A percentile compares a stretch with the other conserved stretches of the same genome.
phyloP scores from a whole-genome alignment of 768 basidiomycete genomes.

The Termitomyces heimii region DNA sequence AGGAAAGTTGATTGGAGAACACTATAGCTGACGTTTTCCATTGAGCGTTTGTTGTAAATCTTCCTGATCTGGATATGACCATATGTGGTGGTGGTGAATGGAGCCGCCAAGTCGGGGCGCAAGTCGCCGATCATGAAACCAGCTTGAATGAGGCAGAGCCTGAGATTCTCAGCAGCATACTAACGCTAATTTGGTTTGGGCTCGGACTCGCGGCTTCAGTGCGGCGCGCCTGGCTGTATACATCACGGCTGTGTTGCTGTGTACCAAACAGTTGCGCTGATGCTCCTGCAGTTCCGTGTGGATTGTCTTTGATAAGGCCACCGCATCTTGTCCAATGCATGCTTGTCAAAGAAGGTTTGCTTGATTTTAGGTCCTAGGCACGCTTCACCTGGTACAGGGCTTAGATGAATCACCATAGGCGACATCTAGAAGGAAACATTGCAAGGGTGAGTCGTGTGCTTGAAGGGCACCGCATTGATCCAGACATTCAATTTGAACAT shows the following conservation, averaged over 20 bases:
- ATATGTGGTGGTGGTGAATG: background rate
- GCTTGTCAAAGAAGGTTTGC: background rate
- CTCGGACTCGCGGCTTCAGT: no score
- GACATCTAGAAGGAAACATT: background rate
- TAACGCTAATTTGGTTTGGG: no score
- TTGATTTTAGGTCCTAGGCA: background rate
- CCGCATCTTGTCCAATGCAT: background rate
- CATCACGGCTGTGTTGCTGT: no score
- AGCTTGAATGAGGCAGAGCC: no score
- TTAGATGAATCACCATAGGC: background rate
- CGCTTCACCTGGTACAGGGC: background rate
- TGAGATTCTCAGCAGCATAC: no score
- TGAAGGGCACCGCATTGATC: background rate
- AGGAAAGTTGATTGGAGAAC: background rate
- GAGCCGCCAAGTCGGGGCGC: background rate
- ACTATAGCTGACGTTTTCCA: background rate
- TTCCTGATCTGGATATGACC: background rate
- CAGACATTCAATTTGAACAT: background rate
- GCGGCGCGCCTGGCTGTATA: no score
- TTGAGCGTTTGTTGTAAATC: background rate
- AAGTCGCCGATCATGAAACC: no score
- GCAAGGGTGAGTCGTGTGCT: background rate
- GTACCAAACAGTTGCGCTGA: no score
- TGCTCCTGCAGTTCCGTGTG: no score
- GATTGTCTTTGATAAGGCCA: no score